Conservation (phyloP, 202 grass and related monocot genomes). For the Digitaria exilis region DNA sequence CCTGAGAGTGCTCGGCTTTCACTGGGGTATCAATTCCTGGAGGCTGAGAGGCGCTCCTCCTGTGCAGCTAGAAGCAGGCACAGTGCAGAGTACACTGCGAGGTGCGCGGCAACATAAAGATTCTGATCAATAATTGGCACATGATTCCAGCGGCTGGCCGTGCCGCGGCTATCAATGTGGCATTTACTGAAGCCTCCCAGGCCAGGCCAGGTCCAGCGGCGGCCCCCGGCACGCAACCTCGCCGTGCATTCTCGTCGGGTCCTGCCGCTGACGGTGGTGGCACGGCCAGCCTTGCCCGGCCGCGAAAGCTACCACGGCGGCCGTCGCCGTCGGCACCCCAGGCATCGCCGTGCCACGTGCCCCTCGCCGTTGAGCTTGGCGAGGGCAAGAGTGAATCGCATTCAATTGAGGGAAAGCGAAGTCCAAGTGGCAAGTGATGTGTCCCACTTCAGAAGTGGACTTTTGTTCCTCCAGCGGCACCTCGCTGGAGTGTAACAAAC, state of each 20-base stretch:
- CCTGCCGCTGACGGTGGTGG: not conserved
- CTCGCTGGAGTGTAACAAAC: not conserved
- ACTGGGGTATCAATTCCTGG: slow-evolving; percentile 31
- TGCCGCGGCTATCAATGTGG: slow-evolving; percentile 39
- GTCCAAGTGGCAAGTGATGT: slow-evolving; percentile 35
- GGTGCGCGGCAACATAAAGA: not conserved
- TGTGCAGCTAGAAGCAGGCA: slow-evolving; percentile 23
- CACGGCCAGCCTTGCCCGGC: not conserved
- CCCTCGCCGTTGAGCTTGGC: not conserved
- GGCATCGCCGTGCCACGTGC: slow-evolving; percentile 5
- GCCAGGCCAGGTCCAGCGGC: slow-evolving; percentile 3
- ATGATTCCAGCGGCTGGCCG: slow-evolving; percentile 29
- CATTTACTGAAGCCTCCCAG: slow-evolving; percentile 41
- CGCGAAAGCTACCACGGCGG: slow-evolving; percentile 28
- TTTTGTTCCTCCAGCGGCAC: slow-evolving; percentile 7
- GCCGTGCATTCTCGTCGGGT: not conserved
- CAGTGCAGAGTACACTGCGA: slow-evolving; percentile 12
- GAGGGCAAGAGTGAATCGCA: slow-evolving; percentile 17
- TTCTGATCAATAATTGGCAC: slow-evolving; percentile 50
- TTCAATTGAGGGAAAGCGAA: slow-evolving; percentile 20
- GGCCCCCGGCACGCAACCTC: slow-evolving; percentile 36
- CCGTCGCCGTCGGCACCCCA: slow-evolving; percentile 1
- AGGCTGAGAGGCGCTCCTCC: slow-evolving; percentile 24
- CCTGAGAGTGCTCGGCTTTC: slow-evolving; percentile 4
- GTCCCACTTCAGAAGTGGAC: slow-evolving; percentile 26